Conservation (phyloP, 257 asterid genomes). For the Fraxinus anomala region DNA sequence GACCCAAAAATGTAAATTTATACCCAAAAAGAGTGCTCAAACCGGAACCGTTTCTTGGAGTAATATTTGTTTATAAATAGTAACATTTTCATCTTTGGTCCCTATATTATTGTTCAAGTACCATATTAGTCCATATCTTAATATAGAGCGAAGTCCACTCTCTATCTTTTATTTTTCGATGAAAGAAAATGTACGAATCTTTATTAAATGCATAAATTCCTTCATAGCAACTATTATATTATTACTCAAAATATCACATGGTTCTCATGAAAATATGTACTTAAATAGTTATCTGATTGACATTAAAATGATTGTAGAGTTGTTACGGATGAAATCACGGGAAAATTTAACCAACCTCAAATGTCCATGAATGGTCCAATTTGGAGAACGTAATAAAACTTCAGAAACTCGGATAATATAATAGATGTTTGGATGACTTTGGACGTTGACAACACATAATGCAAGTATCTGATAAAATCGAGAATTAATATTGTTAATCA, state of each 20-base stretch:
- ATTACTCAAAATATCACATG: background rate
- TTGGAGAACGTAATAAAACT: background rate
- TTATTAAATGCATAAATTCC: too few relatives aligned
- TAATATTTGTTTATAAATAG: background rate
- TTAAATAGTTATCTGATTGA: too few relatives aligned
- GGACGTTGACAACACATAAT: background rate
- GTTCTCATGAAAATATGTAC: too few relatives aligned
- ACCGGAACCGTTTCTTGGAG: background rate
- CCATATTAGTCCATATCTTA: background rate
- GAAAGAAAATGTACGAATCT: background rate
- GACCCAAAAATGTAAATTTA: slow-evolving; percentile 1
- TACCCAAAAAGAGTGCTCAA: background rate
- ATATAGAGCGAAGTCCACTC: background rate
- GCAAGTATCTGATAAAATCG: background rate
- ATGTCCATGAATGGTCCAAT: background rate
- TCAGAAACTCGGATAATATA: background rate
- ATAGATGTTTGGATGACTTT: background rate
- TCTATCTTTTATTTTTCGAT: background rate
- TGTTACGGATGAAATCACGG: too few relatives aligned
- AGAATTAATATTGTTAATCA: background rate
- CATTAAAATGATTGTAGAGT: too few relatives aligned
- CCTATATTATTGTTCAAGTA: background rate
- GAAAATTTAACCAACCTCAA: too few relatives aligned
- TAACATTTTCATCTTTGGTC: background rate
- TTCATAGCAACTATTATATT: too few relatives aligned